Conservation (phyloP, 495 filamentous ascomycete genomes). For the Xylaria acuta region DNA sequence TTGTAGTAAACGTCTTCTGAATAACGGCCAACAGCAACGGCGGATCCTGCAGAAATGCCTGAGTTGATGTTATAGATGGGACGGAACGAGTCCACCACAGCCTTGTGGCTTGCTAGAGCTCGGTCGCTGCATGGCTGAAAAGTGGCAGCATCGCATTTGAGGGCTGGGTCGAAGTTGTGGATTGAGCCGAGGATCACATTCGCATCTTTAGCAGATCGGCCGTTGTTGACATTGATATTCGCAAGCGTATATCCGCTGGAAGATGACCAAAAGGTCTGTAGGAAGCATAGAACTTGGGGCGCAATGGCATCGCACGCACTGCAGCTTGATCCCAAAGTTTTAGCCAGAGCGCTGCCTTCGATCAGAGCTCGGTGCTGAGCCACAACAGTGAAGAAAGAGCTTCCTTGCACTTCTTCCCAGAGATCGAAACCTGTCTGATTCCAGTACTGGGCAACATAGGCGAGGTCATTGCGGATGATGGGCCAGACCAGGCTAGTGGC, state of each 20-base stretch:
- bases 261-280: constrained; percentile 68
- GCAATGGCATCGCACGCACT: constrained; percentile 59
- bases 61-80: constrained; percentile 64
- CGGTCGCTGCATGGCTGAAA: constrained; percentile 70
- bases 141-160: constrained; percentile 61
- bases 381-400: constrained; percentile 63
- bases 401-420: constrained; percentile 72
- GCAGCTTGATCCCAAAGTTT: constrained; percentile 49
- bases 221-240: constrained; percentile 58
- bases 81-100: constrained; percentile 68
- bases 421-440: constrained; percentile 71
- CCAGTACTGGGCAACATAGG: constrained; percentile 77
- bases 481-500: constrained; percentile 61
- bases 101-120: constrained; percentile 70
- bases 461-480: constrained; percentile 69
- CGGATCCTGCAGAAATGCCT: constrained; percentile 52
- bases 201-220: constrained; percentile 65
- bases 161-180: constrained; percentile 67
- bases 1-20: constrained; percentile 71
- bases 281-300: constrained; percentile 66
- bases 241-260: constrained; percentile 61
- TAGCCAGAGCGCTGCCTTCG: constrained; percentile 68
- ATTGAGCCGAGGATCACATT: constrained; percentile 68
- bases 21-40: constrained; percentile 72
- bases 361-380: constrained; percentile 59